These are phyloP conservation scores for Pleurotus tuber-regium DNA, from an alignment of 768 basidiomycete species.

Conservation along the genomic window DNA sequence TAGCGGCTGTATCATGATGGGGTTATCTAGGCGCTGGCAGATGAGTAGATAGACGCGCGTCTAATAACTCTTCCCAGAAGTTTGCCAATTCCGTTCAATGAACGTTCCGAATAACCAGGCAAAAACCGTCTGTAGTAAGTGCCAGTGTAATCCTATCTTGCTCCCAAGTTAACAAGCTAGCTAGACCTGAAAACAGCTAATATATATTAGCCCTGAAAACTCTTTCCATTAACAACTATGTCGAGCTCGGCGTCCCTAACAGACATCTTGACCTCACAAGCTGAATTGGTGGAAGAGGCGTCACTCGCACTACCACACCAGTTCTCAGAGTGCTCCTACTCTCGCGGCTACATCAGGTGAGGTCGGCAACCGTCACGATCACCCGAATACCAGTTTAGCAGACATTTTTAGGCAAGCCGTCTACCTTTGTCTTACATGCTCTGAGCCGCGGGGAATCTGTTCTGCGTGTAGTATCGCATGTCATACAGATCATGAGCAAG, in stretches of 20 bases:
- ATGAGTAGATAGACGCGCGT: not conserved
- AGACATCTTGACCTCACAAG: constrained; percentile 46
- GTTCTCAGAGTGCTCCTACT: constrained; percentile 65
- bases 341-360: constrained; percentile 53
- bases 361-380: constrained; percentile 4
- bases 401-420: constrained; percentile 59
- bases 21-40: not conserved
- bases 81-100: no score
- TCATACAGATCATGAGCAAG: constrained; percentile 82
- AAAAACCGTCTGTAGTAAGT: no score
- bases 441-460: constrained; percentile 44
- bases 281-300: constrained; percentile 48
- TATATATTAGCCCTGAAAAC: no score
- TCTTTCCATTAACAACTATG: no score
- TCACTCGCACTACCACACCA: constrained; percentile 60
- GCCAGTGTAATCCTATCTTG: no score
- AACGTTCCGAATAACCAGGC: no score
- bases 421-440: constrained; percentile 78
- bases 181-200: no score
- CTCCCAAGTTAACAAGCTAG: no score
- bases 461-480: constrained; percentile 85
- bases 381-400: constrained; percentile 12
- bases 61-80: no score
- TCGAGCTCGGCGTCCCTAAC: constrained; percentile 8
- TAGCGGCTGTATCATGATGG: no score